Evolutionary conservation across 1,284 basidiomycete species (phyloP).

Genomic region (Sporisorium iseilematis-ciliati): DNA sequence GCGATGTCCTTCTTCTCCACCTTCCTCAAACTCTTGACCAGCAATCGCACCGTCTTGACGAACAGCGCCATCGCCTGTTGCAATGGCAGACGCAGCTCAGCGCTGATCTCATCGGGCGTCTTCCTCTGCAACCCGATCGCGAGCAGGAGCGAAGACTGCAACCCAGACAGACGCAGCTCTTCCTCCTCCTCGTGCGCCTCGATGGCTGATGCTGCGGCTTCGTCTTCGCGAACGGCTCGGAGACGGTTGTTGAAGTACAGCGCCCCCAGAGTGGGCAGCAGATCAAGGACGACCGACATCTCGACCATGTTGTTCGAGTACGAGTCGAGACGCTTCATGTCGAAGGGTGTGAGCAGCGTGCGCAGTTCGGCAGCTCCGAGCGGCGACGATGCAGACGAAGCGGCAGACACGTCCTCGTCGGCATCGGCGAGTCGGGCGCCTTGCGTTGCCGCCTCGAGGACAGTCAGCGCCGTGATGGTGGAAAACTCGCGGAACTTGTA

Average conservation of each 20-base stretch:
- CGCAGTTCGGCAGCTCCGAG: conserved; percentile 78
- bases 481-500: conserved; percentile 96
- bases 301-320: conserved; percentile 97
- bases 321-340: conserved; percentile 93
- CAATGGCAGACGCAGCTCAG: conserved; percentile 79
- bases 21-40: conserved; percentile 82
- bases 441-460: conserved; percentile 84
- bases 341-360: conserved; percentile 86
- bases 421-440: conserved; percentile 71
- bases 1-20: conserved; percentile 76
- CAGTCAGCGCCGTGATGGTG: conserved; percentile 84
- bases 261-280: conserved; percentile 82
- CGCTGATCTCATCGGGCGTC: conserved; percentile 78
- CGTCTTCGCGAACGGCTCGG: conserved; percentile 61
- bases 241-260: conserved; percentile 82
- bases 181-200: conserved; percentile 44
- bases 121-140: conserved; percentile 93
- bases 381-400: conserved; percentile 21
- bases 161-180: conserved; percentile 55
- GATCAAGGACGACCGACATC: conserved; percentile 93
- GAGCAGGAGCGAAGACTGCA: conserved; percentile 62
- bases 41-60: conserved; percentile 88
- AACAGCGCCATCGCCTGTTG: conserved; percentile 91
- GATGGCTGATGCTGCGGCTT: conserved; percentile 49
- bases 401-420: conserved; percentile 15